Evolutionary conservation across 2,329 filamentous ascomycete species (phyloP), one percentile per base, ranked within the genome.

Genomic region (Calcarisporium arbuscula): DNA sequence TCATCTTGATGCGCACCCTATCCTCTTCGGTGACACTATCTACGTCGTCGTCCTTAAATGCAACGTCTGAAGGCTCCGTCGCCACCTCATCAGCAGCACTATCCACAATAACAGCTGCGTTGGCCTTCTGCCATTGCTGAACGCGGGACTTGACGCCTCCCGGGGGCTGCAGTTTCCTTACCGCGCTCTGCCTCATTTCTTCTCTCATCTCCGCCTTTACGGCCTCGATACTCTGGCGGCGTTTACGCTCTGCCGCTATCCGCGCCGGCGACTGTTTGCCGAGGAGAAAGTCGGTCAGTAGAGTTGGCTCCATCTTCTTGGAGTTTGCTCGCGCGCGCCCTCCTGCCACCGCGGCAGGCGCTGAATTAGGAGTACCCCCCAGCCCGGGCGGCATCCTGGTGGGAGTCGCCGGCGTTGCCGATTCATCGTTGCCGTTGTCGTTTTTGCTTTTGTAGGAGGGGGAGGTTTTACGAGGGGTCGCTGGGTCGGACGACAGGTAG

Each of bases 81-180:
- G 71, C 66, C 6, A 67, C 59, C 17, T 70, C 68, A 20, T 74
- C 62, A 2, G 70, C 69, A 36, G 72, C 64, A 3, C 64, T 70
- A 2, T 60, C 60, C 4, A 52, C 61, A 59, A 82, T 72, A 18
- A 80, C 81, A 6, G 74, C 72, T 21, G 81, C 83, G 50, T 83
- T 86, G 46, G 80, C 69, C 52, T 82, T 82, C 58, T 95, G 87
- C 88, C 88, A 95, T 59, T 81, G 74, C 47, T 80, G 82, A 34
- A 95, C 85, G 50, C 88, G 80, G 46, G 85, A 82, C 42, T 76
- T 76, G 30, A 94, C 83, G n/a, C 75, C 75, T 4, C 74, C 72
- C 0, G 77, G 83, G 51, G 65, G 74, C 60, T 65, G 79, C 47
- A 77, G 67, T 58, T 65, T 77, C 54, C 60, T 70, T 34, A 72